These are phyloP conservation scores for Neobulgaria alba DNA, from an alignment of 2,329 filamentous ascomycete genomes.

Conservation along the genomic window DNA sequence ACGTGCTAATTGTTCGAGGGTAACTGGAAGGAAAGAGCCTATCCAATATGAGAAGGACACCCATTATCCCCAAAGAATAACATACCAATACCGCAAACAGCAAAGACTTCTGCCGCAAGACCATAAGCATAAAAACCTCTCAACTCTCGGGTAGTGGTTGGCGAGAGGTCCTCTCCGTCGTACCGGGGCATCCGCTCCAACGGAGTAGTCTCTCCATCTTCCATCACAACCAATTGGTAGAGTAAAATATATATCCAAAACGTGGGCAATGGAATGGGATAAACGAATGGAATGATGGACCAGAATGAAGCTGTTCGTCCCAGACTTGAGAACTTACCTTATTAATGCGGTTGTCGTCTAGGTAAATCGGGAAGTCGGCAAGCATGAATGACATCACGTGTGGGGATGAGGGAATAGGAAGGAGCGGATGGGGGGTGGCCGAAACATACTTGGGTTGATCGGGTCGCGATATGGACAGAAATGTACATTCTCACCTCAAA, in stretches of 20 bases:
- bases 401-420: too few relatives aligned
- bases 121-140: slow-evolving; percentile 92
- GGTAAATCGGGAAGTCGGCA: too few relatives aligned
- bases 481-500: too few relatives aligned
- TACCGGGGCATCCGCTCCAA: slow-evolving; percentile 43
- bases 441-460: too few relatives aligned
- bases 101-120: slow-evolving; percentile 92
- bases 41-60: background rate
- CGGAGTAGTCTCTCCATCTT: slow-evolving; percentile 12
- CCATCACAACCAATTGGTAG: slow-evolving; percentile 9
- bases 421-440: too few relatives aligned
- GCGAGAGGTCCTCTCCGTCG: slow-evolving; percentile 71
- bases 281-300: too few relatives aligned
- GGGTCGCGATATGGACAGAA: too few relatives aligned
- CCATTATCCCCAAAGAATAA: slow-evolving; percentile 12
- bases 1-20: slow-evolving; percentile 82
- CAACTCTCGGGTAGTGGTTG: slow-evolving; percentile 78
- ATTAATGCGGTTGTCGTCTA: too few relatives aligned
- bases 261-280: too few relatives aligned
- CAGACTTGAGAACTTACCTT: too few relatives aligned
- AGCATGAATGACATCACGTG: too few relatives aligned
- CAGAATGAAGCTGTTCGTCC: too few relatives aligned
- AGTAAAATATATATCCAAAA: background rate
- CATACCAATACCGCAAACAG: slow-evolving; percentile 77
- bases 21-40: slow-evolving; percentile 92